Base-by-base conservation (phyloP, 768 basidiomycete species). In the Leccinum subgranulosum region DNA sequence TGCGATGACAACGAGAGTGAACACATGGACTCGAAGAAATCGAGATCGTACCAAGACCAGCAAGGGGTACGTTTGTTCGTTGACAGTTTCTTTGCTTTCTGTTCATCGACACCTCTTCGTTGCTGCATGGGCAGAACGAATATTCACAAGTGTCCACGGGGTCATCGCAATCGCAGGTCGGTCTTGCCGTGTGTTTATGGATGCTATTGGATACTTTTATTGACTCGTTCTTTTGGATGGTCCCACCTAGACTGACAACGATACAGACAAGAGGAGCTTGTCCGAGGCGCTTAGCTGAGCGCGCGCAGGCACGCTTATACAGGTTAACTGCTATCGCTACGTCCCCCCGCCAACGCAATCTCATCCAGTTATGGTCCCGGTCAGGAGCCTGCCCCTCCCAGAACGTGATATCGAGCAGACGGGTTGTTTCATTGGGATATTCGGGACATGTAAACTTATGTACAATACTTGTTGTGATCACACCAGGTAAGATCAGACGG, bases 101-200 rank as follows among this genome's bases (percentile, higher is more conserved):
- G 15, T 39, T 51, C 6, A 49, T 19, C 63, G 49, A 68, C 52
- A 17, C 8, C 6, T 3, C 33, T 31, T 27, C 7, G 12, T 43
- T 23, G 14, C 15, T n/a, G n/a, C 23, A 23, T 1, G n/a, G n/a
- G 31, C 21, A 69, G 67, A 54, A 49, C 29, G 53, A 49, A 14
- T 67, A 65, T 39, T 11, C 57, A 6, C 55, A 67, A 12, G 54
- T 65, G 6, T 69, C 59, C 0, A 15, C 60, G 1, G 54, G n/a
- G 2, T 69, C 66, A 15, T 55, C 65, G 0, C 59, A 58, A 31
- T 69, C 67, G 11, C 66, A 65, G 56, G 68, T 63, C 25, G 4
- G 60, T 53, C 17, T 9, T 39, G 5, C 19, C 25, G 6, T 33
- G 4, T 49, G 7, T 9, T 45, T 28, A 7, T 19, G 29, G 6